phyloP scores from a whole-genome alignment of 1,139 yeast genomes.

The Yamadazyma pseudoaaseri region DNA sequence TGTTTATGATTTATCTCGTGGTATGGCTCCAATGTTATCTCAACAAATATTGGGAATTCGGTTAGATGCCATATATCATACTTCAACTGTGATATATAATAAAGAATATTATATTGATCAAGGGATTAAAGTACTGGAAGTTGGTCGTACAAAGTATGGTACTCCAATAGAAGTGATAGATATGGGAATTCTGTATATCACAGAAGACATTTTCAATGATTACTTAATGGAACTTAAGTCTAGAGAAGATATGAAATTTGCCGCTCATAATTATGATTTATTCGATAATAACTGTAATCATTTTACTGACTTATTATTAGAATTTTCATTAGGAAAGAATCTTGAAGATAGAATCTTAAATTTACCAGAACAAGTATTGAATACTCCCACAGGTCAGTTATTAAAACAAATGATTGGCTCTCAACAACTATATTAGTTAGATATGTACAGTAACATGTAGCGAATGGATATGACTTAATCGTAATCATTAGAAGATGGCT shows the following conservation, averaged over 20 bases:
- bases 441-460: neutral
- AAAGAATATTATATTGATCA: constrained; percentile 60
- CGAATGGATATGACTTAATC: neutral
- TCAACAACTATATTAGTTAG: constrained; percentile 3
- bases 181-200: constrained; percentile 53
- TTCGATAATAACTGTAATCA: constrained; percentile 72
- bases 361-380: constrained; percentile 56
- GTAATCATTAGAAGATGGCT: too few species aligned
- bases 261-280: constrained; percentile 52
- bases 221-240: constrained; percentile 48
- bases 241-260: constrained; percentile 41
- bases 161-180: constrained; percentile 52
- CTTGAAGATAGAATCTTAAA: constrained; percentile 49
- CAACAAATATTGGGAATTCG: constrained; percentile 44
- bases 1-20: constrained; percentile 62
- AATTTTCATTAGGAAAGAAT: constrained; percentile 56
- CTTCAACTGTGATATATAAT: constrained; percentile 56
- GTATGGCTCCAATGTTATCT: constrained; percentile 42
- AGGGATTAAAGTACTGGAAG: constrained; percentile 49
- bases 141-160: constrained; percentile 63
- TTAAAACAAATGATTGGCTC: constrained; percentile 27
- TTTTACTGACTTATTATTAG: constrained; percentile 56
- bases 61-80: constrained; percentile 68
- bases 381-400: constrained; percentile 57
- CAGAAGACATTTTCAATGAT: constrained; percentile 52